Evolutionary conservation across 2,329 filamentous ascomycete species (phyloP).

Genomic region (Trichoderma sp.): DNA sequence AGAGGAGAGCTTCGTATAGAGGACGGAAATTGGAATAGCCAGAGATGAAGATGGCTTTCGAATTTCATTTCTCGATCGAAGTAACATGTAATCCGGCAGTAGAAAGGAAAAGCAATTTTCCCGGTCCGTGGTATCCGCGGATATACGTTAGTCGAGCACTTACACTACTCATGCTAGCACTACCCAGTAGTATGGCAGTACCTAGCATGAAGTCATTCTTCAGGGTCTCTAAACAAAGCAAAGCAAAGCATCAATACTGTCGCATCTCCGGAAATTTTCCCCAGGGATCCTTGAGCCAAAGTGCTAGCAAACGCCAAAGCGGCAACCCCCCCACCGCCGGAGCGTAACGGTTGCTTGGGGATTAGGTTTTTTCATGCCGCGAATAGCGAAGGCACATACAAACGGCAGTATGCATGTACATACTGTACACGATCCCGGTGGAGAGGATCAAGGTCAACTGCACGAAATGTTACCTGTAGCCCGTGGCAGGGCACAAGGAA

Average conservation of each 20-base stretch:
- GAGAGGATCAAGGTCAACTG: neutral
- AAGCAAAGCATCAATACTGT: neutral
- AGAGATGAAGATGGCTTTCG: neutral
- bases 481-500: neutral
- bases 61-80: neutral
- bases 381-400: constrained; percentile 15
- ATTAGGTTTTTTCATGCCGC: constrained; percentile 20
- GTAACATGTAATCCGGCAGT: neutral
- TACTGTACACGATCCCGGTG: constrained; percentile 1
- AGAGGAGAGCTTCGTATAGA: neutral
- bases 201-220: neutral
- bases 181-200: neutral
- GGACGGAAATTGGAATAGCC: neutral
- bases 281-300: constrained; percentile 13
- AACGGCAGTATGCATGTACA: neutral
- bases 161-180: neutral
- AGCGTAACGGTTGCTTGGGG: constrained; percentile 12
- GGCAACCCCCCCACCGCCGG: constrained; percentile 1
- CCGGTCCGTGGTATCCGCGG: constrained; percentile 1
- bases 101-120: neutral
- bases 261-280: constrained; percentile 21
- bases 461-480: constrained; percentile 8
- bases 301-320: constrained; percentile 17
- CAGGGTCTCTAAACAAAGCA: neutral
- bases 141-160: neutral